phyloP scores from a whole-genome alignment of 768 basidiomycete species.

The Boletus pseudopeckii region DNA sequence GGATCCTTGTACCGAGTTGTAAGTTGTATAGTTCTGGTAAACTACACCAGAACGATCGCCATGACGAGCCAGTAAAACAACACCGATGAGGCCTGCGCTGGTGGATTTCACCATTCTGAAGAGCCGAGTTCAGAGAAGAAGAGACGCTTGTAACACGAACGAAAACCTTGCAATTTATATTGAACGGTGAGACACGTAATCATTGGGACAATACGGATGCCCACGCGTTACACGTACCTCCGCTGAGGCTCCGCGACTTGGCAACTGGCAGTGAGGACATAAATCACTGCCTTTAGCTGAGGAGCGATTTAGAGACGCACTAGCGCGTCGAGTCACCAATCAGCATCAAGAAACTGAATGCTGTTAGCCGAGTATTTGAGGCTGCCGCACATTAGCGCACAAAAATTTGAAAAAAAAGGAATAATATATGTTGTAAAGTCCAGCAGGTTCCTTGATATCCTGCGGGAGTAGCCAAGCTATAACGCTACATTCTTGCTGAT shows the following conservation, averaged over 20 bases:
- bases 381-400: too few relatives aligned
- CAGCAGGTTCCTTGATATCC: too few relatives aligned
- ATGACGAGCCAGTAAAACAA: slow-evolving; percentile 71
- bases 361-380: too few relatives aligned
- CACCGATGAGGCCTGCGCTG: slow-evolving; percentile 52
- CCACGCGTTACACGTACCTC: not conserved
- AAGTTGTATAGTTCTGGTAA: slow-evolving; percentile 72
- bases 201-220: not conserved
- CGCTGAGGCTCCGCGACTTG: not conserved
- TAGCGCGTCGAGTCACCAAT: not conserved
- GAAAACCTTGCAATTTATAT: slow-evolving; percentile 7
- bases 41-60: slow-evolving; percentile 62
- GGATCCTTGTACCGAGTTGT: slow-evolving; percentile 58
- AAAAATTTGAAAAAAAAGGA: too few relatives aligned
- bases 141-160: too few relatives aligned
- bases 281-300: not conserved
- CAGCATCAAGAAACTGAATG: too few relatives aligned
- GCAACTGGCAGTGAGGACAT: not conserved
- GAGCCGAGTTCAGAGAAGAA: not conserved
- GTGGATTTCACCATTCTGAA: slow-evolving; percentile 26
- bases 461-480: too few relatives aligned
- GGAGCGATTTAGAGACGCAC: not conserved
- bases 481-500: too few relatives aligned
- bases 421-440: too few relatives aligned
- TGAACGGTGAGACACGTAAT: not conserved